A percentile compares a stretch with the other conserved stretches of the same genome.
These are phyloP conservation scores for Clavispora vitiphila DNA, from an alignment of 805 yeast species.

Conservation along the genomic window DNA sequence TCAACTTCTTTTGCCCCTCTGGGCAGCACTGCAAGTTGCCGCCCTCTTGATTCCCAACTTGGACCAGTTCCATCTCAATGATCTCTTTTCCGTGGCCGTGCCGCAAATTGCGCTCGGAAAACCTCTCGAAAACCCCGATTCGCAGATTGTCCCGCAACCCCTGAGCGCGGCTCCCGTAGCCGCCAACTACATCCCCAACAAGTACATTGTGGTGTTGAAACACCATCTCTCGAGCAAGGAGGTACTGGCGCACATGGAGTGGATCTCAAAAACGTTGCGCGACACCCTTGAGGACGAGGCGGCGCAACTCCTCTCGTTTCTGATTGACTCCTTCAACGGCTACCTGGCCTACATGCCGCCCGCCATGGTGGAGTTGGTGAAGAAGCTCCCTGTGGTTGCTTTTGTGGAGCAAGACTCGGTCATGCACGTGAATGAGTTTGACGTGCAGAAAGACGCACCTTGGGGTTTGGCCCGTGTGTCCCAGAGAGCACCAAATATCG, in stretches of 20 bases:
- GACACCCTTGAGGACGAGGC: conserved; percentile 12
- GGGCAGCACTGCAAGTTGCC: conserved; percentile 1
- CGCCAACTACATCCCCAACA: not conserved
- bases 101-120: not conserved
- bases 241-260: conserved; percentile 8
- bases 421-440: conserved; percentile 37
- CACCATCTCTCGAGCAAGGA: conserved; percentile 6
- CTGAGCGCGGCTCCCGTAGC: not conserved
- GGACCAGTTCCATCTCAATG: not conserved
- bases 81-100: not conserved
- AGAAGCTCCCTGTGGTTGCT: conserved; percentile 12
- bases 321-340: conserved; percentile 14
- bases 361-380: conserved; percentile 12
- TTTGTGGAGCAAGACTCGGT: conserved; percentile 22
- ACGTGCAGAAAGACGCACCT: conserved; percentile 79
- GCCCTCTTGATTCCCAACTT: conserved; percentile 3
- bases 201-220: conserved; percentile 14
- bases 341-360: conserved; percentile 19
- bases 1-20: not conserved
- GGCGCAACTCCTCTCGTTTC: conserved; percentile 4
- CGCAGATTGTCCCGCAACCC: not conserved
- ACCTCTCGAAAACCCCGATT: not conserved
- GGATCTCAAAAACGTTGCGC: conserved; percentile 16
- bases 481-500: conserved; percentile 59
- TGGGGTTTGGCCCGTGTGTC: conserved; percentile 94